phyloP scores from a whole-genome alignment of 148 eudicot species.

The Rhododendron griersonianum region DNA sequence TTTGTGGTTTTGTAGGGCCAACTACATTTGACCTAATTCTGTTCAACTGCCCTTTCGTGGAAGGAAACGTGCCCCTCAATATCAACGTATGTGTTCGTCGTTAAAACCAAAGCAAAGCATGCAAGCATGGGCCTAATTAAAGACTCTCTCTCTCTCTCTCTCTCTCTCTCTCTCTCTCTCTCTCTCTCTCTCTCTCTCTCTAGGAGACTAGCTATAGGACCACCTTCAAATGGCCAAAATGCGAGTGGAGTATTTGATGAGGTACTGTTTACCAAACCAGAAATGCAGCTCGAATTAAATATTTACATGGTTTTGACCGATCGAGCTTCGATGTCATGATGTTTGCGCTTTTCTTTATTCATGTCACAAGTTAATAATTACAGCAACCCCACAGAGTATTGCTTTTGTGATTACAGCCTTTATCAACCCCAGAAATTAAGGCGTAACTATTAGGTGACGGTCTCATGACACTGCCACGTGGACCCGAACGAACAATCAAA shows the following conservation, averaged over 20 bases:
- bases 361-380: too few species aligned
- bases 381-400: too few species aligned
- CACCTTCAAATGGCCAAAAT: not conserved
- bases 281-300: not conserved
- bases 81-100: not conserved
- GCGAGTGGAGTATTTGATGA: not conserved
- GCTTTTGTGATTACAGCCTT: too few species aligned
- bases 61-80: slow-evolving; percentile 3
- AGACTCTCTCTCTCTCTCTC: not conserved
- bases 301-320: not conserved
- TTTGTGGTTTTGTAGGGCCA: slow-evolving; percentile 24
- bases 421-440: not conserved
- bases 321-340: not conserved
- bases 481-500: too few species aligned
- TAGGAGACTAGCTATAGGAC: not conserved
- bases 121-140: not conserved
- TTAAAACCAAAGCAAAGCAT: slow-evolving; percentile 13
- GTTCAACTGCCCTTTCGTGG: slow-evolving; percentile 43
- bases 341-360: not conserved
- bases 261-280: slow-evolving; percentile 1
- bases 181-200: not conserved
- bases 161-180: not conserved
- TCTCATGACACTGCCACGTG: not conserved
- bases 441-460: not conserved
- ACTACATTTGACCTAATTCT: slow-evolving; percentile 41